Base-by-base conservation (phyloP, 176 grass and related monocot species). In the Ensete ventricosum region DNA sequence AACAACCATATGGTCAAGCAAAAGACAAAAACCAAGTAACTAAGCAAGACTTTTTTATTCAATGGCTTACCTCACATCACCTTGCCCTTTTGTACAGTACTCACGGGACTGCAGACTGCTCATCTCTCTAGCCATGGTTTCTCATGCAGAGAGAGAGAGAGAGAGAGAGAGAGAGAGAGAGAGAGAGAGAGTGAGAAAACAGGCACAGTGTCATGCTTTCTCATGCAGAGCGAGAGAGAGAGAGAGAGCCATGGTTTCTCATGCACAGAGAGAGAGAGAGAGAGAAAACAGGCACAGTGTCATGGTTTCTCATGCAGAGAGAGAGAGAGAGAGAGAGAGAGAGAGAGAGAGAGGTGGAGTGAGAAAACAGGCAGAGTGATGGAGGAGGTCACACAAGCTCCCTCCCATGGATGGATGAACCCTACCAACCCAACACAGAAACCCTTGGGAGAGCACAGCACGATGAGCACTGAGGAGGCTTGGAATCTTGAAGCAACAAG, bases 401-500 rank as follows among this genome's bases (percentile, higher is more conserved):
- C 72, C 81, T n/a, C n/a, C n/a, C n/a, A n/a, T n/a, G n/a, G n/a
- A 80, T 88, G 84, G 89, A 60, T 43, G 34, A 43, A 43, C 92
- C 89, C 92, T 88, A 96, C 80, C 84, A 84, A 92, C 82, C 89
- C 78, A 78, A 69, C 87, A 86, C 27, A 71, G 51, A 84, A 60
- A 88, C 88, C 75, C 82, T 83, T 82, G 52, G 34, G 0, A 55
- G 12, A 55, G 12, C 57, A 60, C 57, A 60, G 16, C 19, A 60
- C 6, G 19, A 60, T 57, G 57, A 60, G 3, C 53, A 57, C 19
- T 19, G 14, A 60, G 17, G 8, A 21, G n/a, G 57, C 1, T 59
- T 14, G 19, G 57, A 60, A 60, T 60, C 57, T n/a, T 60, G 19
- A 60, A 60, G 14, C 57, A 21, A 60, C 57, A 21, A 60, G 57